Evolutionary conservation across 768 basidiomycete species (phyloP).

Genomic region (Trametes maxima): DNA sequence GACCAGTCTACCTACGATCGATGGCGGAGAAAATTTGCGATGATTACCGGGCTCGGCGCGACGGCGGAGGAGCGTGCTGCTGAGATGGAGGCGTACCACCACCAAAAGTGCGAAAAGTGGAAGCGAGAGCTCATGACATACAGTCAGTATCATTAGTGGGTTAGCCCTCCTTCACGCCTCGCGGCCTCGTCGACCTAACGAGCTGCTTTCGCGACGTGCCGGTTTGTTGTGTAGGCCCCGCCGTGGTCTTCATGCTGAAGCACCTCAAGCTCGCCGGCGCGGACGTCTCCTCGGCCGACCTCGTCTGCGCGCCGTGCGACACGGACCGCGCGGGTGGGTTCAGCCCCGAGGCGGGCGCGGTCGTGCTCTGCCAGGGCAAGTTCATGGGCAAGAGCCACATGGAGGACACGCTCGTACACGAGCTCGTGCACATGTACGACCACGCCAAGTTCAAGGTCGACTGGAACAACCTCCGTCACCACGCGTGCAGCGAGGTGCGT

Average conservation of each 20-base stretch:
- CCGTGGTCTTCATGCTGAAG: conserved; percentile 88
- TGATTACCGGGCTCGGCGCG: conserved; percentile 54
- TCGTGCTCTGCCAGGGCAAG: conserved; percentile 84
- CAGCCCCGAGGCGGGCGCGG: conserved; percentile 70
- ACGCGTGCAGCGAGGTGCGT: conserved; percentile 95
- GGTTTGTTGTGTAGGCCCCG: conserved; percentile 59
- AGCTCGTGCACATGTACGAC: conserved; percentile 94
- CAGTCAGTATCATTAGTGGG: conserved; percentile 42
- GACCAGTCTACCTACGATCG: conserved; percentile 43
- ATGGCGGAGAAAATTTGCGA: conserved; percentile 53
- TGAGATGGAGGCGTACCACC: conserved; percentile 40
- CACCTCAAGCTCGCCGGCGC: conserved; percentile 81
- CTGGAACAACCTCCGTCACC: conserved; percentile 88
- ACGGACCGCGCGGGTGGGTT: conserved; percentile 78
- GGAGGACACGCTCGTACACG: conserved; percentile 93
- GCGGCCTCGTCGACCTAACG: background rate
- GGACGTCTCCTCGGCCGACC: conserved; percentile 66
- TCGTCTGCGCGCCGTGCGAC: conserved; percentile 87
- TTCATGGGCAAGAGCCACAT: conserved; percentile 83
- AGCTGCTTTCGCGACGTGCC: background rate
- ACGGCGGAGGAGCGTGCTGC: conserved; percentile 44
- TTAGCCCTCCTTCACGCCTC: background rate
- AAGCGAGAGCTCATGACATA: conserved; percentile 49
- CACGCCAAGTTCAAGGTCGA: conserved; percentile 93
- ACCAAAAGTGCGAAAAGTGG: conserved; percentile 53